A percentile compares a stretch with the other conserved stretches of the same genome.
Conservation (phyloP, 208 protist genomes). For the Leishmania braziliensis region DNA sequence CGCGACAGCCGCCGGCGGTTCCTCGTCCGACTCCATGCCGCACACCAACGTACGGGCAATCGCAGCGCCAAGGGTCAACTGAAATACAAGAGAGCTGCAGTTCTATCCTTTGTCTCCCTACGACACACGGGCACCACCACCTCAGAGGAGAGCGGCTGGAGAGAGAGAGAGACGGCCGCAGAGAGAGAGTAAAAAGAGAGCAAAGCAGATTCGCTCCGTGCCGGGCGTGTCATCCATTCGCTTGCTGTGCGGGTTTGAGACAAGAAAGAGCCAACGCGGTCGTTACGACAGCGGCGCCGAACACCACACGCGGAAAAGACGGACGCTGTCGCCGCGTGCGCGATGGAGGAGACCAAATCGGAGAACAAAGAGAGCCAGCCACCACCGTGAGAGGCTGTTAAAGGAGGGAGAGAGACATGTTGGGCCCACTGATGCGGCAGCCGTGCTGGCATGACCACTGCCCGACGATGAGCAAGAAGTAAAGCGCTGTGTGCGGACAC, state of each 20-base stretch:
- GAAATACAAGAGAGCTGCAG: not conserved
- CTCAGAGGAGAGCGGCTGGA: not conserved
- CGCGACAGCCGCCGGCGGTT: slow-evolving; percentile 17
- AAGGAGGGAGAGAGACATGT: not conserved
- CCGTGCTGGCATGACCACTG: not conserved
- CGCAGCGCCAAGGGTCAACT: not conserved
- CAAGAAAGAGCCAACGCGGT: not conserved
- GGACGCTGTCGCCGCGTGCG: not conserved
- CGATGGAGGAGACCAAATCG: not conserved
- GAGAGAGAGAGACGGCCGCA: too few relatives aligned
- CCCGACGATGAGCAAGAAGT: not conserved
- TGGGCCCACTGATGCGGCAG: not conserved
- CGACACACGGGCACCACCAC: not conserved
- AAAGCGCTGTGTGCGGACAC: not conserved
- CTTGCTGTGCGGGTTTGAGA: not conserved
- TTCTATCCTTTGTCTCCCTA: not conserved
- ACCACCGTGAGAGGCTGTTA: too few relatives aligned
- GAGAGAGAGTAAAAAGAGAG: slow-evolving; percentile 7
- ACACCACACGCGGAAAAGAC: not conserved
- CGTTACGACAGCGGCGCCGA: not conserved
- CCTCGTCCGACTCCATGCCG: slow-evolving; percentile 22
- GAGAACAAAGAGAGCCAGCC: not conserved
- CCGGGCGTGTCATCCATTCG: not conserved
- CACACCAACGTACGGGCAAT: not conserved
- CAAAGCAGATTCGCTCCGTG: not conserved